phyloP scores from a whole-genome alignment of 495 filamentous ascomycete species.

The Lasiosphaeria miniovina region DNA sequence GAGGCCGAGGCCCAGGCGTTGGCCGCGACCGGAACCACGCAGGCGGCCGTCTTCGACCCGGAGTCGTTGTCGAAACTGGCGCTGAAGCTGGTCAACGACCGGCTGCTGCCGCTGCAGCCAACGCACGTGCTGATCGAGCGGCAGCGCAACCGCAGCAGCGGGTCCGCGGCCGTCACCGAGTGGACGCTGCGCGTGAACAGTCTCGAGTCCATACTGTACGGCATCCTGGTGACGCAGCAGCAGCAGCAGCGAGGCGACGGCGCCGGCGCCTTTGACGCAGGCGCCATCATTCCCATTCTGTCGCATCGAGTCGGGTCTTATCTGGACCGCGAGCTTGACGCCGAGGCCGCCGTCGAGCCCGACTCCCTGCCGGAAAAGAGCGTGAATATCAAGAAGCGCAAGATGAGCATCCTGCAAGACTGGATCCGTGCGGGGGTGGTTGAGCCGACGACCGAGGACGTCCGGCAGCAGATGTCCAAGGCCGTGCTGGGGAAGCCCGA shows the following conservation, averaged over 20 bases:
- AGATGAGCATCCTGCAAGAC: constrained; percentile 23
- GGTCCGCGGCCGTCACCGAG: constrained; percentile 65
- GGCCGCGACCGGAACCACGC: background rate
- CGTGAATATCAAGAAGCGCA: constrained; percentile 26
- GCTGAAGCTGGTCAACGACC: constrained; percentile 54
- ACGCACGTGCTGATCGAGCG: constrained; percentile 83
- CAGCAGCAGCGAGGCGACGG: background rate
- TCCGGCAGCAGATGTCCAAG: too few relatives aligned
- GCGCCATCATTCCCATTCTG: constrained; percentile 28
- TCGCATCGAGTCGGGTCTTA: constrained; percentile 42
- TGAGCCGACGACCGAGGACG: too few relatives aligned
- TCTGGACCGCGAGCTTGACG: constrained; percentile 18
- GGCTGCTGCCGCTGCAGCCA: constrained; percentile 53
- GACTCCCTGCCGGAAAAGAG: constrained; percentile 7
- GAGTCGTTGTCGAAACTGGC: constrained; percentile 57
- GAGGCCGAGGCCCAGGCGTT: background rate
- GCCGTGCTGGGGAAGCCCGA: too few relatives aligned
- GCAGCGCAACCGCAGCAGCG: constrained; percentile 76
- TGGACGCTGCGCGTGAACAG: constrained; percentile 92
- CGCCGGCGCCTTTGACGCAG: too few relatives aligned
- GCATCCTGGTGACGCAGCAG: constrained; percentile 60
- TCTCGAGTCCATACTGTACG: constrained; percentile 85
- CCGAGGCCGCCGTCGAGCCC: too few relatives aligned
- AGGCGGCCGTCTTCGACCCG: constrained; percentile 54
- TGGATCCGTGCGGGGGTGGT: background rate